Evolutionary conservation across 352 stramenopile species (phyloP).

Genomic region (Bremia lactucae): DNA sequence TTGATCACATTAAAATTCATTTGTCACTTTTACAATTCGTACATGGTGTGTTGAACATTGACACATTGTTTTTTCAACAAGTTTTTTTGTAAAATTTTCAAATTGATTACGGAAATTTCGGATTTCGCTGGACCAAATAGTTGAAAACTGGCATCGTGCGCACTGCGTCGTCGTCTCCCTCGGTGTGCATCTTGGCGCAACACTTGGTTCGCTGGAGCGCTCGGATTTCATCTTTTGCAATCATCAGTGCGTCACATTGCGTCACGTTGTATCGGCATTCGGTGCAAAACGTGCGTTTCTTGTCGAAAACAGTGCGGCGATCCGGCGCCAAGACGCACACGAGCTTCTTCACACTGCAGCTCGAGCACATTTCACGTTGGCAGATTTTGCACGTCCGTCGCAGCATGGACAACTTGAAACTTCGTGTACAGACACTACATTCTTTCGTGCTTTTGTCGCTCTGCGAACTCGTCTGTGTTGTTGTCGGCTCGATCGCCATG

Average conservation of each 20-base stretch:
- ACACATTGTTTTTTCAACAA: not conserved
- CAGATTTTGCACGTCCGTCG: conserved; percentile 21
- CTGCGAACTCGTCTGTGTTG: not conserved
- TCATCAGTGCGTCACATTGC: conserved; percentile 13
- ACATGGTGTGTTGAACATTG: no score
- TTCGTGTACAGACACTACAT: conserved; percentile 8
- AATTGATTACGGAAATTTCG: not conserved
- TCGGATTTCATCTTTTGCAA: conserved; percentile 24
- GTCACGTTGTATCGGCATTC: conserved; percentile 21
- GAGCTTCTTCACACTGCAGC: conserved; percentile 27
- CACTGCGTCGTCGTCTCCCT: conserved; percentile 10
- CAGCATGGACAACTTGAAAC: conserved; percentile 11
- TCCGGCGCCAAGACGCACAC: conserved; percentile 31
- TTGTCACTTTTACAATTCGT: no score
- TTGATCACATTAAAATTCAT: no score
- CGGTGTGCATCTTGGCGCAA: conserved; percentile 1
- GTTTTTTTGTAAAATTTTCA: not conserved
- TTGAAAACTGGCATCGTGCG: not conserved
- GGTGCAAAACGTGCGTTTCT: conserved; percentile 30
- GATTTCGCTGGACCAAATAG: no score
- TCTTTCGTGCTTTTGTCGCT: conserved; percentile 1
- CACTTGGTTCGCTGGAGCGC: conserved; percentile 6
- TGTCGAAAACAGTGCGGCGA: conserved; percentile 20
- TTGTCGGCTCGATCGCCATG: conserved; percentile 9
- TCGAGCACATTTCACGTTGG: conserved; percentile 16